phyloP scores from a whole-genome alignment of 2,329 filamentous ascomycete genomes.

The Botryotinia globosa region DNA sequence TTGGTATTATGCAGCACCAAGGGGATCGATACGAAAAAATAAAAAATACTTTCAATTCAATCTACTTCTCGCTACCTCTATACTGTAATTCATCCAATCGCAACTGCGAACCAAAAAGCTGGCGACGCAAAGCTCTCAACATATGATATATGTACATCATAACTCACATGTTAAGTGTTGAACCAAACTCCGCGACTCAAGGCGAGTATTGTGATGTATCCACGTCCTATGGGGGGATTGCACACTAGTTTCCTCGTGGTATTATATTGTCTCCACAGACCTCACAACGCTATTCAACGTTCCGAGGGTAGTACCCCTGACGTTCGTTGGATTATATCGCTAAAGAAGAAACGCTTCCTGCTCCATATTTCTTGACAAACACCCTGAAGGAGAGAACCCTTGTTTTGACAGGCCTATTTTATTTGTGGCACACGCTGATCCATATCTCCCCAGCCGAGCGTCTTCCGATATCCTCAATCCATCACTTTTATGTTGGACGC shows the following conservation, averaged over 20 bases:
- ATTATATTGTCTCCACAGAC: slow-evolving; percentile 18
- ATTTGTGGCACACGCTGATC: slow-evolving; percentile 23
- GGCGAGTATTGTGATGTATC: slow-evolving; percentile 14
- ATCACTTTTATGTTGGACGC: slow-evolving; percentile 20
- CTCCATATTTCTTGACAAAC: slow-evolving; percentile 18
- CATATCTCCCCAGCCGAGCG: slow-evolving; percentile 22
- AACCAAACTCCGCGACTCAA: slow-evolving; percentile 11
- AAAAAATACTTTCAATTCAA: neutral
- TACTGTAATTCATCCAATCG: slow-evolving; percentile 5
- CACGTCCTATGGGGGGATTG: slow-evolving; percentile 16
- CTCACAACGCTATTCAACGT: slow-evolving; percentile 12
- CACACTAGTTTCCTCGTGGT: slow-evolving; percentile 16
- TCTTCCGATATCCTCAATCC: slow-evolving; percentile 16
- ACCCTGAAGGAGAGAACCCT: slow-evolving; percentile 19
- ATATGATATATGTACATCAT: slow-evolving; percentile 14
- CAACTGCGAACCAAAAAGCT: slow-evolving; percentile 2
- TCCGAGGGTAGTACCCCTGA: slow-evolving; percentile 14
- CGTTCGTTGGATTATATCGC: slow-evolving; percentile 5
- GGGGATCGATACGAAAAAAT: slow-evolving; percentile 2
- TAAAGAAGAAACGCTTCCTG: slow-evolving; percentile 9
- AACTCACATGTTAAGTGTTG: slow-evolving; percentile 15
- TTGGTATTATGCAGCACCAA: slow-evolving; percentile 18
- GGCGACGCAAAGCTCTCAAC: slow-evolving; percentile 16
- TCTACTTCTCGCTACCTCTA: neutral
- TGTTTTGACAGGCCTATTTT: slow-evolving; percentile 19